Evolutionary conservation across 2,329 filamentous ascomycete species (phyloP).

Genomic region (Coniochaeta sp.): DNA sequence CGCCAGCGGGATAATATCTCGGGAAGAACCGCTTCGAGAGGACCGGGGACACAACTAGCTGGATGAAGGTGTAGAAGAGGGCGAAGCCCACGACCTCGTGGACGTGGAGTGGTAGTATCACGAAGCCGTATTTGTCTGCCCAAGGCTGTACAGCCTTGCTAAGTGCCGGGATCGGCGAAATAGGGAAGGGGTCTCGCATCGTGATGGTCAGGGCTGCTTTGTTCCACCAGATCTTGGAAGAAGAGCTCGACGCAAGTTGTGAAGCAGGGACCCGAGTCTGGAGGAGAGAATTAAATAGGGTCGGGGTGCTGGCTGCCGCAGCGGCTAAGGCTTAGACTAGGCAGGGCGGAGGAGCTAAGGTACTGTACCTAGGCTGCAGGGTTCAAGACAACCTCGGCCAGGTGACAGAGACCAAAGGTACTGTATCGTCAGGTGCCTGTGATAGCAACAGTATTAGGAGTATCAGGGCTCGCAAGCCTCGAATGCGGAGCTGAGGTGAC

Average conservation of each 20-base stretch:
- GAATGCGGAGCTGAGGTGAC: too few species aligned
- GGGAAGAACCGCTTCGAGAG: slow-evolving; percentile 58
- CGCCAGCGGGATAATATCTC: slow-evolving; percentile 53
- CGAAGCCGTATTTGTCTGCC: slow-evolving; percentile 53
- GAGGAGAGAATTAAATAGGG: neutral
- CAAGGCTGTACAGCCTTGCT: slow-evolving; percentile 52
- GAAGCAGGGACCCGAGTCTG: neutral
- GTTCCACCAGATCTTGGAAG: neutral
- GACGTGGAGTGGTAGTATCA: slow-evolving; percentile 65
- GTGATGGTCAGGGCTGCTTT: slow-evolving; percentile 10
- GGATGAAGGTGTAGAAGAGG: slow-evolving; percentile 60
- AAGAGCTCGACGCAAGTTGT: neutral
- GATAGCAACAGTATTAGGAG: neutral
- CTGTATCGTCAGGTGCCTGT: neutral
- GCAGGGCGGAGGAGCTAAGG: neutral
- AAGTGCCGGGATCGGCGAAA: slow-evolving; percentile 52
- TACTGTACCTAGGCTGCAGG: neutral
- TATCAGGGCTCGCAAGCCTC: too few species aligned
- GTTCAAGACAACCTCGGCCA: neutral
- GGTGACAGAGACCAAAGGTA: neutral
- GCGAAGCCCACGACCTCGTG: slow-evolving; percentile 67
- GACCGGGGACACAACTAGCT: slow-evolving; percentile 57
- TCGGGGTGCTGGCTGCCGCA: neutral
- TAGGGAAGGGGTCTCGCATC: slow-evolving; percentile 69
- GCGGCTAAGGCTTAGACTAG: neutral